Conservation (phyloP, 23 red algal species). For the Gracilaria domingensis region DNA sequence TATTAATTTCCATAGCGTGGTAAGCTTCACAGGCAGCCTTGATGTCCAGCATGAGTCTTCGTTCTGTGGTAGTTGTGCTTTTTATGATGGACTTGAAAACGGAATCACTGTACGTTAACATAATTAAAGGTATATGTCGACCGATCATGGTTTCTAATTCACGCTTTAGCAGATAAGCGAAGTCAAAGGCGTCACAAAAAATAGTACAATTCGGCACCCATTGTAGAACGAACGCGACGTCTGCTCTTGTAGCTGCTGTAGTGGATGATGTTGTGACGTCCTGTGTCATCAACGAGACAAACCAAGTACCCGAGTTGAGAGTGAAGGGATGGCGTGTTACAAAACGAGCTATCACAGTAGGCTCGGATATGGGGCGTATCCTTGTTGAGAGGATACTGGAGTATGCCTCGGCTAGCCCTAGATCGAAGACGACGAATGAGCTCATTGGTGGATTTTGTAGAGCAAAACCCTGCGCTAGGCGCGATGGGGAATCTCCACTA, state of each 20-base stretch:
- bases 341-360: conserved; percentile 19
- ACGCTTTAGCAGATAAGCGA: not conserved
- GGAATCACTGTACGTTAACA: not conserved
- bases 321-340: not conserved
- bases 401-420: not conserved
- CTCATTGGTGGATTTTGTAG: too few relatives aligned
- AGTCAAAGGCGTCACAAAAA: not conserved
- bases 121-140: not conserved
- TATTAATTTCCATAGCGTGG: not conserved
- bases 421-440: not conserved
- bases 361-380: conserved; percentile 30
- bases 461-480: too few relatives aligned
- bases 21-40: not conserved
- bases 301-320: conserved; percentile 51
- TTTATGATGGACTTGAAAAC: conserved; percentile 8
- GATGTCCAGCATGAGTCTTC: conserved; percentile 3
- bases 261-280: not conserved
- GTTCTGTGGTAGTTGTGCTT: not conserved
- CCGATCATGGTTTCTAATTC: not conserved
- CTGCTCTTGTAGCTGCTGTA: conserved; percentile 29
- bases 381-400: not conserved
- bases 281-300: not conserved
- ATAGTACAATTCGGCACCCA: conserved; percentile 24
- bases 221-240: not conserved
- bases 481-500: too few relatives aligned